Conservation (phyloP, 2,329 filamentous ascomycete species). For the Xenoacremonium recifei region DNA sequence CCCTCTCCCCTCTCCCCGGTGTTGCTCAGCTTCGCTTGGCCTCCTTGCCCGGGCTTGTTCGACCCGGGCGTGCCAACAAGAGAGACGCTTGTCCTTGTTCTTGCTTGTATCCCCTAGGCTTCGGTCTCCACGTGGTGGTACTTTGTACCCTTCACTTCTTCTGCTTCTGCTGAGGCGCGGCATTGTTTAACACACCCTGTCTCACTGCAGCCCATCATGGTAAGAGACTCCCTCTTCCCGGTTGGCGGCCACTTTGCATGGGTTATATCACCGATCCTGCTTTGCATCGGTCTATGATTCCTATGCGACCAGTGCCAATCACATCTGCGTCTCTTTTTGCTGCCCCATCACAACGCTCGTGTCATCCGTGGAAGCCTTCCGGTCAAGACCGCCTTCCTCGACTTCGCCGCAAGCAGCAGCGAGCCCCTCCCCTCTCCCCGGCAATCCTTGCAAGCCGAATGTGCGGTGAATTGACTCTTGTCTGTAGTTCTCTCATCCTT, state of each 20-base stretch:
- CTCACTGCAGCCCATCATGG: conserved; percentile 46
- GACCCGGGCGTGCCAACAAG: conserved; percentile 25
- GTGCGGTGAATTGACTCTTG: conserved; percentile 40
- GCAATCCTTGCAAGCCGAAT: conserved; percentile 24
- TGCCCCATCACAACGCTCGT: conserved; percentile 23
- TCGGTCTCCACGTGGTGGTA: conserved; percentile 36
- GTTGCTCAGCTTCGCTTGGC: conserved; percentile 27
- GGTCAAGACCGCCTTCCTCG: conserved; percentile 23
- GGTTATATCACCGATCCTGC: conserved; percentile 41
- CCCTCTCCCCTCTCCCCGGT: conserved; percentile 31
- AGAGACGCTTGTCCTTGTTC: conserved; percentile 29
- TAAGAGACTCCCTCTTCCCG: conserved; percentile 43
- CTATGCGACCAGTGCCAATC: conserved; percentile 25
- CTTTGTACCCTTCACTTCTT: conserved; percentile 32
- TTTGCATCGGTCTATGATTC: conserved; percentile 28
- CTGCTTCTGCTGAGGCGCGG: conserved; percentile 27
- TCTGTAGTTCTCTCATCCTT: conserved; percentile 30
- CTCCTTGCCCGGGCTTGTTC: conserved; percentile 26
- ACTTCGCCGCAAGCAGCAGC: conserved; percentile 21
- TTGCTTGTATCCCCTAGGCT: conserved; percentile 34
- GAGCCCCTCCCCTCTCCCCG: conserved; percentile 19
- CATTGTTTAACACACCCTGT: conserved; percentile 32
- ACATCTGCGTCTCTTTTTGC: conserved; percentile 20
- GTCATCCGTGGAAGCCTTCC: conserved; percentile 27
- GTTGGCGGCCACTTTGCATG: conserved; percentile 44